These are phyloP conservation scores for Orbilia quercus DNA, from an alignment of 2,329 filamentous ascomycete genomes.

Conservation along the genomic window DNA sequence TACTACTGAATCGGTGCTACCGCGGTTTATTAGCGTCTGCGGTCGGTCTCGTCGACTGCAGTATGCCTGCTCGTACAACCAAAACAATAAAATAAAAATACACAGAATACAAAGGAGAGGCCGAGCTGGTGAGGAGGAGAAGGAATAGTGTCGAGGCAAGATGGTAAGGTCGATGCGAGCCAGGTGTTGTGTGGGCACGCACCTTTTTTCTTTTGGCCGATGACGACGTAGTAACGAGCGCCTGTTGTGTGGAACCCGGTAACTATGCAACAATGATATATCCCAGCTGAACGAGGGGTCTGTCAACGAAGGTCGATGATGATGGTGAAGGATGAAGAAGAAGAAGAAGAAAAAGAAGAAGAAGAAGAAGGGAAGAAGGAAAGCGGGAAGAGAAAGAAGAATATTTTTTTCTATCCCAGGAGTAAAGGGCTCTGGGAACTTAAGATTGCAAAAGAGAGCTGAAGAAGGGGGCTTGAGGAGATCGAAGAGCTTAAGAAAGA, in stretches of 20 bases:
- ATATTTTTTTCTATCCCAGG: slow-evolving; percentile 15
- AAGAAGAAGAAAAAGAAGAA: slow-evolving; percentile 7
- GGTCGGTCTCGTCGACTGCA: slow-evolving; percentile 50
- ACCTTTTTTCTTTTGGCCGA: background rate
- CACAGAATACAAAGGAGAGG: slow-evolving; percentile 36
- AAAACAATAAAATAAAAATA: slow-evolving; percentile 28
- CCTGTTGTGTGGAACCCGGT: slow-evolving; percentile 1
- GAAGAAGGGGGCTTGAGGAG: slow-evolving; percentile 47
- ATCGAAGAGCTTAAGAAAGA: slow-evolving; percentile 41
- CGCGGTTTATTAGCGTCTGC: slow-evolving; percentile 46
- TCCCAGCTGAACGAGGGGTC: background rate
- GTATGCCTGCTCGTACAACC: slow-evolving; percentile 16
- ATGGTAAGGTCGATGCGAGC: background rate
- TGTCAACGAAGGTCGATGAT: slow-evolving; percentile 11
- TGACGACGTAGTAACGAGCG: background rate
- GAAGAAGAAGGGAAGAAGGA: slow-evolving; percentile 5
- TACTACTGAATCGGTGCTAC: slow-evolving; percentile 54
- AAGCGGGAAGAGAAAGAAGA: slow-evolving; percentile 25
- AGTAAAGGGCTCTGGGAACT: slow-evolving; percentile 21
- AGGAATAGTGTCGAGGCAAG: too few species aligned
- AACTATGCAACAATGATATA: background rate
- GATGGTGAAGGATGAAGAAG: background rate
- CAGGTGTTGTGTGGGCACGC: slow-evolving; percentile 4
- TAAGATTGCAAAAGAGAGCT: slow-evolving; percentile 38
- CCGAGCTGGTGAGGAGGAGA: too few species aligned